These are phyloP conservation scores for Nepenthes alata DNA, from an alignment of 179 eudicot genomes.

Conservation along the genomic window DNA sequence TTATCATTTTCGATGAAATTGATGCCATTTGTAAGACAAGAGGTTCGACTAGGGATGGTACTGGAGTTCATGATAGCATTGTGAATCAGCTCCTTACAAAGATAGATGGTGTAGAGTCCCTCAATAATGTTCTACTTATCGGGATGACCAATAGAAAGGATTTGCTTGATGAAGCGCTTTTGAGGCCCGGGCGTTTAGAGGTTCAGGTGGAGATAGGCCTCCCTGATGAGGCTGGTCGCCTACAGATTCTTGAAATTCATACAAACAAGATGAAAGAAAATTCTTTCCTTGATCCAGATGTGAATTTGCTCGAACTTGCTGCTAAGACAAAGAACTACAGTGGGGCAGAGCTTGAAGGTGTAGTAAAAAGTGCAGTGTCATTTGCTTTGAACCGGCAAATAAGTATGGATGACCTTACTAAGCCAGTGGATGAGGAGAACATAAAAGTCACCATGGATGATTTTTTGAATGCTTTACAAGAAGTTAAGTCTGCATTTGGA, in stretches of 20 bases:
- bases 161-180: conserved; percentile 96
- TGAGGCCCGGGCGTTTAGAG: conserved; percentile 99
- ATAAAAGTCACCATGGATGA: conserved; percentile 94
- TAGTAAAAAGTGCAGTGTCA: conserved; percentile 96
- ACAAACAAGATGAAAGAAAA: conserved; percentile 95
- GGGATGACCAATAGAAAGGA: conserved; percentile 99
- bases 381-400: conserved; percentile 82
- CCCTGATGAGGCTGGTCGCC: conserved; percentile 93
- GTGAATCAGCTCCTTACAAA: conserved; percentile 96
- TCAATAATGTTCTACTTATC: conserved; percentile 90
- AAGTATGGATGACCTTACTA: conserved; percentile 83
- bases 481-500: conserved; percentile 92
- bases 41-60: conserved; percentile 98
- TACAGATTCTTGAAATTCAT: conserved; percentile 95
- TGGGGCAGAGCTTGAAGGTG: conserved; percentile 99
- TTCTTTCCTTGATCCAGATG: conserved; percentile 86
- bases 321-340: conserved; percentile 94
- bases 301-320: conserved; percentile 76
- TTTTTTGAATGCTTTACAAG: conserved; percentile 64
- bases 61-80: conserved; percentile 98
- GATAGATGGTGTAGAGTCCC: conserved; percentile 98
- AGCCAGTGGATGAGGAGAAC: conserved; percentile 82
- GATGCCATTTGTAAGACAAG: conserved; percentile 99
- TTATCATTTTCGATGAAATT: conserved; percentile 95
- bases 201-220: conserved; percentile 99